Evolutionary conservation across 1,284 basidiomycete genomes (phyloP).

Genomic region (Trichosporon sp.): DNA sequence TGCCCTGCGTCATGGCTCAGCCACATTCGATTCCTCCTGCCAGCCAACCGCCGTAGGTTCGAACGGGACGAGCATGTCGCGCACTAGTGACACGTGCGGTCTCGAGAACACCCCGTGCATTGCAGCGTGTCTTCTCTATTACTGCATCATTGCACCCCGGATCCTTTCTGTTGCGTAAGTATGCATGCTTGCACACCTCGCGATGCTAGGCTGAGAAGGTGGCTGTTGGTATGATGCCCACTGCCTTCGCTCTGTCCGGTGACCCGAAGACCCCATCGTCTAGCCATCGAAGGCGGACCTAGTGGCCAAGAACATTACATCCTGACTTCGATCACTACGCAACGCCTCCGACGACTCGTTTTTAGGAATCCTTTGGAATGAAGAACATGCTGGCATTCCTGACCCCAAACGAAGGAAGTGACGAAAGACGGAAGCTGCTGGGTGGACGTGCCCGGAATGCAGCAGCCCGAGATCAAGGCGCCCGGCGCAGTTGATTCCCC

Average conservation of each 20-base stretch:
- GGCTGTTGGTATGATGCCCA: slow-evolving; percentile 1
- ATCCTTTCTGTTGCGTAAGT: background rate
- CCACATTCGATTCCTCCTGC: background rate
- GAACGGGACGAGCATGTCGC: slow-evolving; percentile 3
- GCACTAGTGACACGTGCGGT: background rate
- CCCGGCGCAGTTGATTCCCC: slow-evolving; percentile 9
- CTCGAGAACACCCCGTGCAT: background rate
- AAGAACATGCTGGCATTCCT: background rate
- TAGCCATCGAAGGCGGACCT: background rate
- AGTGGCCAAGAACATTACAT: background rate
- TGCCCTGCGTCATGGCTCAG: slow-evolving; percentile 5
- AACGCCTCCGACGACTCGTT: background rate
- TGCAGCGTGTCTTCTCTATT: background rate
- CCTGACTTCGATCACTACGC: background rate
- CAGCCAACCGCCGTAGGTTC: slow-evolving; percentile 2
- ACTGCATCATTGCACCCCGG: background rate
- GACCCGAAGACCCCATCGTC: background rate
- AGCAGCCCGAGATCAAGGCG: background rate
- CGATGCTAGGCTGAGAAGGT: background rate
- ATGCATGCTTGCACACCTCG: background rate
- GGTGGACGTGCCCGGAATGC: background rate
- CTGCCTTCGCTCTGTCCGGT: background rate
- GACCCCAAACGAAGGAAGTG: background rate
- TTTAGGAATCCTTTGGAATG: background rate
- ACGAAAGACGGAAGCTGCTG: background rate